phyloP scores from a whole-genome alignment of 352 stramenopile species.

The Pythium utonaiense region DNA sequence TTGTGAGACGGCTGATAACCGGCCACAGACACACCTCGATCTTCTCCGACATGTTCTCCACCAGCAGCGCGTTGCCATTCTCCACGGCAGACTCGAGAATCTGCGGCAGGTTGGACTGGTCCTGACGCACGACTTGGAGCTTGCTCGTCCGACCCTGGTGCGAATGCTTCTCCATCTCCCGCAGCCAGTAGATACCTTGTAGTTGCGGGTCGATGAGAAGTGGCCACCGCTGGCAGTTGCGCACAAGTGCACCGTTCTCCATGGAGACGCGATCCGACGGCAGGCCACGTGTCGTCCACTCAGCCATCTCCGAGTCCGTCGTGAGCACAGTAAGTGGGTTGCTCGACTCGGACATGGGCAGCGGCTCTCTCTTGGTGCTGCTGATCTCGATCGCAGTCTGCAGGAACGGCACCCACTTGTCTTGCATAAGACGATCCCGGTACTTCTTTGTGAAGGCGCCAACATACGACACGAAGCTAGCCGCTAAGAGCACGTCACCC shows the following conservation, averaged over 20 bases:
- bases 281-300: conserved; percentile 84
- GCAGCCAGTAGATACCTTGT: conserved; percentile 88
- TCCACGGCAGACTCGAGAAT: conserved; percentile 81
- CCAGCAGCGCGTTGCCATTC: conserved; percentile 68
- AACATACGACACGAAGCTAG: conserved; percentile 93
- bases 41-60: conserved; percentile 89
- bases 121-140: conserved; percentile 80
- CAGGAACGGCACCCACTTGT: conserved; percentile 89
- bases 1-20: conserved; percentile 70
- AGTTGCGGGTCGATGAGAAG: conserved; percentile 91
- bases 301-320: conserved; percentile 71
- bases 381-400: conserved; percentile 39
- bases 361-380: conserved; percentile 15
- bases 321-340: conserved; percentile 74
- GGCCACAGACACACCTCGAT: conserved; percentile 87
- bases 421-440: conserved; percentile 77
- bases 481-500: conserved; percentile 89
- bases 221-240: conserved; percentile 76
- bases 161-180: conserved; percentile 74
- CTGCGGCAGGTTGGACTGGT: conserved; percentile 73
- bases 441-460: conserved; percentile 93
- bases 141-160: conserved; percentile 32
- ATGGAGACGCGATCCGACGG: conserved; percentile 87
- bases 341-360: conserved; percentile 35
- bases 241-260: conserved; percentile 89